Evolutionary conservation across 208 protist species (phyloP), one percentile per base, ranked within the genome.

Genomic region (Herpetomonas tarakana): DNA sequence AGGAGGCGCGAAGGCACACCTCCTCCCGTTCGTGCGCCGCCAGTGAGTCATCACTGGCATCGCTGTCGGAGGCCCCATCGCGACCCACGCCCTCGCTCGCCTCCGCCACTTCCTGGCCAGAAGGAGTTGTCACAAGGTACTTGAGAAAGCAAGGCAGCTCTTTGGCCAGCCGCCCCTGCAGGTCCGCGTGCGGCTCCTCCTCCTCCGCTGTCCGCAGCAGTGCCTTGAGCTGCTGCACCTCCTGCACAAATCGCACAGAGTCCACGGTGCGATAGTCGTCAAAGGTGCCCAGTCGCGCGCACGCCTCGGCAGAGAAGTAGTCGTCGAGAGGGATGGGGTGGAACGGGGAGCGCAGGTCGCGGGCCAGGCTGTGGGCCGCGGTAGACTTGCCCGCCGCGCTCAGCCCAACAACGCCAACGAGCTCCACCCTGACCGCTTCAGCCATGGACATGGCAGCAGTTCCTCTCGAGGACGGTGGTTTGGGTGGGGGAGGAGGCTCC

Each of bases 331-430:
- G 29, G 27, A 78, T 58, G 24, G 71, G 71, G 11, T 29, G 49
- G 7, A 74, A 41, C 21, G 65, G 71, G 16, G 71, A 69, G 50
- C 60, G 47, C 18, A 83, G 58, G 1, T 65, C 39, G 0, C 2
- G 22, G 24, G 68, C 67, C 22, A 83, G 65, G 0, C 50, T 54
- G 18, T 65, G 47, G 2, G 76, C 65, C 14, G 68, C 45, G 3
- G 39, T 65, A 9, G 76, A 68, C 61, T 83, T 83, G 6, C 76
- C 76, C 2, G 71, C 67, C 18, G 71, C 66, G 52, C 76, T 83
- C 52, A 73, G 73, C 24, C 71, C 70, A 18, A 52, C 52, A 24
- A 78, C 53, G 22, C 67, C 68, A 61, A 83, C 46, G n/a, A 74
- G 12, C 16, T 55, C 59, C 25, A 81, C 74, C 2, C 25, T 52